Conservation (phyloP, 2,329 filamentous ascomycete species). For the Diaporthe eres region DNA sequence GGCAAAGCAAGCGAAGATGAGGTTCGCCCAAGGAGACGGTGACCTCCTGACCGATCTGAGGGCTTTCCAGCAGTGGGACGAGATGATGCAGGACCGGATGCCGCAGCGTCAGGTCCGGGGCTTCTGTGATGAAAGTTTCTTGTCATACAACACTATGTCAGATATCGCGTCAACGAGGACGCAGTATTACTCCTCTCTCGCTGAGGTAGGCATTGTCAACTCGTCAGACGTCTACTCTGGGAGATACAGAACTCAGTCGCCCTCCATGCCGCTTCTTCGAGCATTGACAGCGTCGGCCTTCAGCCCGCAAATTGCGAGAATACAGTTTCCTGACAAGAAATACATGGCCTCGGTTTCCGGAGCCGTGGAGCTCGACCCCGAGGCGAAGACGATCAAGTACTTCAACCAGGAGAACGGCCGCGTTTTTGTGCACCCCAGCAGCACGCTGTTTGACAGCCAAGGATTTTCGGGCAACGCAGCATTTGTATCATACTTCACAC, state of each 20-base stretch:
- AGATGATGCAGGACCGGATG: conserved; percentile 70
- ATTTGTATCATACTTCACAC: conserved; percentile 91
- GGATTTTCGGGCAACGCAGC: conserved; percentile 80
- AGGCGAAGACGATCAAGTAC: conserved; percentile 92
- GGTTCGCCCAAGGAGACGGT: conserved; percentile 83
- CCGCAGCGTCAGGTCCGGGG: conserved; percentile 75
- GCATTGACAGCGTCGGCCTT: conserved; percentile 82
- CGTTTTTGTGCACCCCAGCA: conserved; percentile 93
- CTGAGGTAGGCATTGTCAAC: conserved; percentile 85
- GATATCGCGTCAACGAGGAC: conserved; percentile 90
- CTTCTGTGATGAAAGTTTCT: conserved; percentile 89
- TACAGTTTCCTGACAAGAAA: conserved; percentile 96
- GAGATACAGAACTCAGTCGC: conserved; percentile 36
- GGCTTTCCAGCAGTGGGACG: conserved; percentile 86
- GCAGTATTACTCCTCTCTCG: conserved; percentile 88
- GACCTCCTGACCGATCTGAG: conserved; percentile 90
- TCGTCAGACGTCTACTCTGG: conserved; percentile 50
- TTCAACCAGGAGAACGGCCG: conserved; percentile 88
- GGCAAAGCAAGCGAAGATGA: conserved; percentile 80
- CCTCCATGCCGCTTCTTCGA: conserved; percentile 69
- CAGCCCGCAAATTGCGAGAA: conserved; percentile 89
- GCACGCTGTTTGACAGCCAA: conserved; percentile 87
- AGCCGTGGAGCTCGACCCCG: conserved; percentile 92
- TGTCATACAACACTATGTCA: conserved; percentile 85
- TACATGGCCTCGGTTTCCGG: conserved; percentile 90